Conservation (phyloP, 2,329 filamentous ascomycete species). For the Colletotrichum liaoningense region DNA sequence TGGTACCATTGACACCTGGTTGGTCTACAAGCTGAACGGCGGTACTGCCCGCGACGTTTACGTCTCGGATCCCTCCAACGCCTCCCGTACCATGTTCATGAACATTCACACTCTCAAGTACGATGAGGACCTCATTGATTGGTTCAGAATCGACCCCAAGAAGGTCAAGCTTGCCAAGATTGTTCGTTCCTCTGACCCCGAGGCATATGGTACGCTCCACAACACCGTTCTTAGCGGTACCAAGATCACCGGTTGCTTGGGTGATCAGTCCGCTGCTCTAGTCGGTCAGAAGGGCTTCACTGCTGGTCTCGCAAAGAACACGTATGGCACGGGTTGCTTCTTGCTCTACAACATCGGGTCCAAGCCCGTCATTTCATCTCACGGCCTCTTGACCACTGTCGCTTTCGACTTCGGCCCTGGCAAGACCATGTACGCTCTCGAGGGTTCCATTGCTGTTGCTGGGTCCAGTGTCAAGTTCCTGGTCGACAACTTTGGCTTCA, state of each 20-base stretch:
- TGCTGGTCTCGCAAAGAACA: constrained; percentile 84
- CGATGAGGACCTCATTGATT: constrained; percentile 77
- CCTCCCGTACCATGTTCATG: constrained; percentile 91
- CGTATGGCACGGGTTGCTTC: constrained; percentile 88
- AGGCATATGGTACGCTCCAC: constrained; percentile 74
- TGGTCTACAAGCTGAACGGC: constrained; percentile 83
- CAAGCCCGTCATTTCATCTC: constrained; percentile 81
- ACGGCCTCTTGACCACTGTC: constrained; percentile 81
- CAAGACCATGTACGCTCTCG: constrained; percentile 79
- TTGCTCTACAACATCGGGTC: constrained; percentile 84
- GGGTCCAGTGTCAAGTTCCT: constrained; percentile 81
- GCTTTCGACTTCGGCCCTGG: constrained; percentile 79
- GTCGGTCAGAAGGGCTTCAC: constrained; percentile 84
- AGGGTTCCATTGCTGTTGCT: constrained; percentile 82
- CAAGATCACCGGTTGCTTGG: constrained; percentile 81
- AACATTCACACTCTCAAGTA: constrained; percentile 82
- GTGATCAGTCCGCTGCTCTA: constrained; percentile 84
- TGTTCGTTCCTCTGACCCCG: constrained; percentile 76
- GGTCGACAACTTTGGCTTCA: constrained; percentile 67
- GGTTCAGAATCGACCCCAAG: constrained; percentile 77
- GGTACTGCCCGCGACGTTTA: constrained; percentile 72
- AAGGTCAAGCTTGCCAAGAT: constrained; percentile 83
- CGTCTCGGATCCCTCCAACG: constrained; percentile 85
- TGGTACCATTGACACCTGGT: constrained; percentile 85
- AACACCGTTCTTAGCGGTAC: constrained; percentile 73